Evolutionary conservation across 257 asterid species (phyloP).

Genomic region (Anisodus tanguticus): DNA sequence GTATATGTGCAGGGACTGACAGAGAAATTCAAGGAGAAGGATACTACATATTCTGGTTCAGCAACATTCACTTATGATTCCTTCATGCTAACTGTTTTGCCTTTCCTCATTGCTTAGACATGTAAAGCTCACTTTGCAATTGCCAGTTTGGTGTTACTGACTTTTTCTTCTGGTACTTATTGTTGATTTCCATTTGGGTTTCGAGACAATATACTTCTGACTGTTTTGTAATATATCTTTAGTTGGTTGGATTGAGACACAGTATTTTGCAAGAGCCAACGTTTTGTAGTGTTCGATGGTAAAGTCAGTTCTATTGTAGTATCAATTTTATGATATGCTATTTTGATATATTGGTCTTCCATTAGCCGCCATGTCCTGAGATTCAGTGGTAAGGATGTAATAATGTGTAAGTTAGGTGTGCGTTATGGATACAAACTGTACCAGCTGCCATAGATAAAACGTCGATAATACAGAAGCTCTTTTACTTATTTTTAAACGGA

Average conservation of each 20-base stretch:
- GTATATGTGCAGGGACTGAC: conserved; percentile 72
- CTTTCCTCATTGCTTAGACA: conserved; percentile 76
- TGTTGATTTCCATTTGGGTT: neutral
- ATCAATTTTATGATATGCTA: neutral
- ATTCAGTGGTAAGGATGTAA: neutral
- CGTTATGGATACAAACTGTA: neutral
- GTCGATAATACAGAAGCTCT: too few species aligned
- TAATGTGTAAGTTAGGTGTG: neutral
- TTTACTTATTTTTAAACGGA: neutral
- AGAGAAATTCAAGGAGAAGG: conserved; percentile 96
- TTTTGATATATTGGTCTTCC: neutral
- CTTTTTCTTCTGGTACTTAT: neutral
- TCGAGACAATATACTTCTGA: neutral
- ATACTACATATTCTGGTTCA: conserved; percentile 66
- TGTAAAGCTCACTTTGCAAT: neutral
- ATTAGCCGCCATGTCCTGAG: neutral
- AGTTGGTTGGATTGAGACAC: neutral
- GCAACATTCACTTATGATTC: conserved; percentile 81
- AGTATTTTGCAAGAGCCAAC: neutral
- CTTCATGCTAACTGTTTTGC: conserved; percentile 86
- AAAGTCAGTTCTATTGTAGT: neutral
- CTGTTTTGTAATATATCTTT: neutral
- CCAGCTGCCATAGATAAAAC: too few species aligned
- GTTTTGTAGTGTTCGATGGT: neutral
- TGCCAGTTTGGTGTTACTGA: neutral